A percentile compares a stretch with the other conserved stretches of the same genome.
Evolutionary conservation across 176 grass and related monocot genomes (phyloP).

Genomic region (Eleusine indica): DNA sequence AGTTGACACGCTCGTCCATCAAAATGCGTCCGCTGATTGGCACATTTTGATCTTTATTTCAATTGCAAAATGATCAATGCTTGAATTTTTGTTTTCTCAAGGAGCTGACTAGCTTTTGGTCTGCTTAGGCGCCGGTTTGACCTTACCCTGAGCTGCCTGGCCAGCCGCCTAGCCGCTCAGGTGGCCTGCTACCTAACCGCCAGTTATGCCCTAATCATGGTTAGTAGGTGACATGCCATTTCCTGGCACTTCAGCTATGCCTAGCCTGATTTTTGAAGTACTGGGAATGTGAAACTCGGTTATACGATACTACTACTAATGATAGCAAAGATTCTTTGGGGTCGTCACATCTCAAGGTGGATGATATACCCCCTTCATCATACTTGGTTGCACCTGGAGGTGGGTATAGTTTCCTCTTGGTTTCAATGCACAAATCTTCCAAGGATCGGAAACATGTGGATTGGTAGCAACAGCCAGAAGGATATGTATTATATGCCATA

Average conservation of each 20-base stretch:
- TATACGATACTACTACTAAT: background rate
- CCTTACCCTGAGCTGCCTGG: background rate
- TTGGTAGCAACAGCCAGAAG: background rate
- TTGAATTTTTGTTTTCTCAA: background rate
- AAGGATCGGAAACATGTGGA: background rate
- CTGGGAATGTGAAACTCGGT: background rate
- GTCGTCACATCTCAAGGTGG: background rate
- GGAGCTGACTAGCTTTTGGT: background rate
- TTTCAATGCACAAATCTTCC: background rate
- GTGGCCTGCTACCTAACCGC: background rate
- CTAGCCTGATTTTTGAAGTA: background rate
- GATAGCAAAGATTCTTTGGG: background rate
- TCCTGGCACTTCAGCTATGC: background rate
- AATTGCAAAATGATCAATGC: background rate
- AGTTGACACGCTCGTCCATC: background rate
- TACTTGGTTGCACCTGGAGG: background rate
- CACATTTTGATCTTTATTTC: background rate
- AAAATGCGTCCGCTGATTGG: background rate
- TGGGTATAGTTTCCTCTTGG: background rate
- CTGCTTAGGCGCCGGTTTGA: background rate
- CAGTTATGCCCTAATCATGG: background rate
- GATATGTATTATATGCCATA: background rate
- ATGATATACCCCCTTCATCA: background rate
- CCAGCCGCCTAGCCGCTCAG: background rate
- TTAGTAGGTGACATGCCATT: background rate